Evolutionary conservation across 148 eudicot species (phyloP).

Genomic region (Drosera capensis): DNA sequence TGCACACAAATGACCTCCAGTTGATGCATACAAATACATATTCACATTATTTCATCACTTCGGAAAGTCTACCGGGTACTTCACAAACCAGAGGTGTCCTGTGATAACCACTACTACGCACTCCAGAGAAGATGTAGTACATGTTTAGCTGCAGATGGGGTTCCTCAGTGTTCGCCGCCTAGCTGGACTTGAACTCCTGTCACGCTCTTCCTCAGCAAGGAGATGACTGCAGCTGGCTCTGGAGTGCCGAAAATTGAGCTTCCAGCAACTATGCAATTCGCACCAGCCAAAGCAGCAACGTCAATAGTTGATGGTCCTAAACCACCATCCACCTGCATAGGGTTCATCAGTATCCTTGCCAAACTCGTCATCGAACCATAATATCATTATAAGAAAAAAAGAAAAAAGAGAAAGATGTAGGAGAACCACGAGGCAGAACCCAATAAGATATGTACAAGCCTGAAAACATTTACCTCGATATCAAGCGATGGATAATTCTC

Average conservation of each 20-base stretch:
- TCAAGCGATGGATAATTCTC: slow-evolving; percentile 73
- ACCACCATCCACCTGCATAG: slow-evolving; percentile 78
- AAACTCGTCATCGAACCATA: not conserved
- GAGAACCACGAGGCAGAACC: not conserved
- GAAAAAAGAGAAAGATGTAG: not conserved
- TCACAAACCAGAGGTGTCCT: too few relatives aligned
- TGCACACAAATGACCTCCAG: too few relatives aligned
- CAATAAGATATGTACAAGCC: not conserved
- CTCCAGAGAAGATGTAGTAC: too few relatives aligned
- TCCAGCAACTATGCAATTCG: slow-evolving; percentile 93
- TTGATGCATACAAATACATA: too few relatives aligned
- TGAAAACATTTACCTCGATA: slow-evolving; percentile 54
- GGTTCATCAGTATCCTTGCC: not conserved
- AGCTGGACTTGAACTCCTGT: slow-evolving; percentile 13
- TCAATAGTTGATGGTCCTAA: slow-evolving; percentile 85
- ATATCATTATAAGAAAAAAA: not conserved
- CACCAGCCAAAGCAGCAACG: slow-evolving; percentile 70
- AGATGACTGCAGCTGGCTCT: slow-evolving; percentile 64
- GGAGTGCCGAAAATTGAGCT: slow-evolving; percentile 82
- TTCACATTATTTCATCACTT: too few relatives aligned
- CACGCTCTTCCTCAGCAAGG: slow-evolving; percentile 54
- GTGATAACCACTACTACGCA: too few relatives aligned
- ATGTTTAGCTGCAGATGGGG: not conserved
- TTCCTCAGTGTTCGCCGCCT: not conserved
- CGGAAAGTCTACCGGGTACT: too few relatives aligned